phyloP scores from a whole-genome alignment of 2,329 filamentous ascomycete genomes.

The Ascochyta clinopodiicola region DNA sequence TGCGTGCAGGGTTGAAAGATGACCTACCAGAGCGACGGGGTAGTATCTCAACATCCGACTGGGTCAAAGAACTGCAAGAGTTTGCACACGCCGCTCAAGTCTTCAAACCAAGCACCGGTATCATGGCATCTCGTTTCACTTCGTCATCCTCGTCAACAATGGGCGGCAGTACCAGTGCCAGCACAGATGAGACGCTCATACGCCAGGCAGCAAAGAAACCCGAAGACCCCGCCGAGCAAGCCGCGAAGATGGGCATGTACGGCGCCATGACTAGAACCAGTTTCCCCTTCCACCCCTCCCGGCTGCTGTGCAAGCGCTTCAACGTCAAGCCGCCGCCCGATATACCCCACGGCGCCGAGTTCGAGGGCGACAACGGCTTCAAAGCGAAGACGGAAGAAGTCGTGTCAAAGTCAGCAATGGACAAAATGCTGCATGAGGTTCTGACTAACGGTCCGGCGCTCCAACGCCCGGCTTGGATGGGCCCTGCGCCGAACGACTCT shows the following conservation, averaged over 20 bases:
- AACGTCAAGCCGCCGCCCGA: conserved; percentile 79
- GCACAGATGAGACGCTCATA: conserved; percentile 46
- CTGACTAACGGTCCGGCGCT: conserved; percentile 34
- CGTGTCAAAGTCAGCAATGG: conserved; percentile 61
- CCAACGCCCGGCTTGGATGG: conserved; percentile 43
- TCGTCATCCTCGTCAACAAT: conserved; percentile 54
- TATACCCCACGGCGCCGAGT: conserved; percentile 62
- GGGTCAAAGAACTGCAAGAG: conserved; percentile 78
- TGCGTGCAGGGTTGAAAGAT: conserved; percentile 67
- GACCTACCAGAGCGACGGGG: conserved; percentile 64
- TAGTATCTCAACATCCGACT: conserved; percentile 70
- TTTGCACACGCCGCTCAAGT: conserved; percentile 77
- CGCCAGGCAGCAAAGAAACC: conserved; percentile 63
- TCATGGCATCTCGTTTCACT: conserved; percentile 94
- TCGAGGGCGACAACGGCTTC: conserved; percentile 43
- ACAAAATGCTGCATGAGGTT: conserved; percentile 43
- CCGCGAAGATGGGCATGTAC: conserved; percentile 91
- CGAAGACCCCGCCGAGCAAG: conserved; percentile 81
- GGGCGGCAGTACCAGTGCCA: conserved; percentile 15
- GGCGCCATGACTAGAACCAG: conserved; percentile 81
- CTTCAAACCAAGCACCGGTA: conserved; percentile 88
- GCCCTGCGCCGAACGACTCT: conserved; percentile 9
- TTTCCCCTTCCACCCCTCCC: conserved; percentile 76
- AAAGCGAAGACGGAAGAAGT: conserved; percentile 51
- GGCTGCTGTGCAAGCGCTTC: conserved; percentile 93